These are phyloP conservation scores for Apiospora arundinis DNA, from an alignment of 2,329 filamentous ascomycete genomes.

Conservation along the genomic window DNA sequence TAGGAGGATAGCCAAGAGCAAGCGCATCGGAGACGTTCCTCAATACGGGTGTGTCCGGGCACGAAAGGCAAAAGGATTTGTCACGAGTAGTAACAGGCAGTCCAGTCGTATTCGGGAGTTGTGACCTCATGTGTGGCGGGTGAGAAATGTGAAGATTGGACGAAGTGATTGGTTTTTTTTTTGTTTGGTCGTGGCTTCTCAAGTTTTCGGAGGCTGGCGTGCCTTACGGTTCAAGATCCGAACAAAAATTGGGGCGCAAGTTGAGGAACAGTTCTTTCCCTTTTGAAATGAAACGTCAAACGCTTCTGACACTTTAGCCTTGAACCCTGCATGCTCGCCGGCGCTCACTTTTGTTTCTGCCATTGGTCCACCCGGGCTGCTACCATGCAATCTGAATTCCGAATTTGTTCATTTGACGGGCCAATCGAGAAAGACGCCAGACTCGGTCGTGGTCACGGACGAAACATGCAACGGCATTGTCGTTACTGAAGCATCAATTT, in stretches of 20 bases:
- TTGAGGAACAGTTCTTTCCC: background rate
- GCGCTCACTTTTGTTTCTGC: background rate
- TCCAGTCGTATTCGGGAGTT: background rate
- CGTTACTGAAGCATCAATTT: slow-evolving; percentile 1
- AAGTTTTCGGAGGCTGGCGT: background rate
- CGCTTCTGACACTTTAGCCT: slow-evolving; percentile 17
- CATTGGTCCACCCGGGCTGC: background rate
- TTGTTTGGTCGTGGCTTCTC: background rate
- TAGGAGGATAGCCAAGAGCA: background rate
- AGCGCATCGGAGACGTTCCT: background rate
- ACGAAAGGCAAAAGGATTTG: background rate
- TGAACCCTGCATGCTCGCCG: background rate
- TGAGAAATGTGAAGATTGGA: background rate
- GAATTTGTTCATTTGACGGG: background rate
- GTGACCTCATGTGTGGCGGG: background rate
- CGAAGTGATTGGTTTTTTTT: background rate
- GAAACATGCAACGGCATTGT: background rate
- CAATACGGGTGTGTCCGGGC: background rate
- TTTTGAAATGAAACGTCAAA: slow-evolving; percentile 17
- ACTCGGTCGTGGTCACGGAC: background rate
- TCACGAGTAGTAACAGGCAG: background rate
- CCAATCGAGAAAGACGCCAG: background rate
- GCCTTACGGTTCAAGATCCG: background rate
- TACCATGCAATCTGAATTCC: background rate
- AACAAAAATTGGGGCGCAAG: background rate